phyloP scores from a whole-genome alignment of 2,329 filamentous ascomycete genomes.

The Monosporascus sp. region DNA sequence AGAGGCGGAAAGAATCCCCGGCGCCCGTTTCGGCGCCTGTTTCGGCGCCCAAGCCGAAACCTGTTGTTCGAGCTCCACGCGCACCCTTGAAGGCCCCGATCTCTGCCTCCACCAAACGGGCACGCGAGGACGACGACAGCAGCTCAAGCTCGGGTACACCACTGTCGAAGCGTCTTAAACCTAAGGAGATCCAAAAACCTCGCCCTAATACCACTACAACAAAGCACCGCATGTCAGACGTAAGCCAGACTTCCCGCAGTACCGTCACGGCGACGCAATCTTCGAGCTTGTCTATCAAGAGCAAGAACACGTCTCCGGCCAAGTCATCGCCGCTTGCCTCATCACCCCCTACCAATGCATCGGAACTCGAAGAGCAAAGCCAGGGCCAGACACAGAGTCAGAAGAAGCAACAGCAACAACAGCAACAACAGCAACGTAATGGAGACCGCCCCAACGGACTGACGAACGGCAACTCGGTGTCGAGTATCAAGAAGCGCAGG shows the following conservation, averaged over 20 bases:
- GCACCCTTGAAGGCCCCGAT: conserved; percentile 26
- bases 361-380: conserved; percentile 46
- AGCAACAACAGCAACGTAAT: conserved; percentile 13
- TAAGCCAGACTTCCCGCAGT: conserved; percentile 41
- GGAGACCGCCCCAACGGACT: conserved; percentile 17
- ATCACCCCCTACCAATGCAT: conserved; percentile 60
- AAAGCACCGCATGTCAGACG: conserved; percentile 45
- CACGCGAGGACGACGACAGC: conserved; percentile 48
- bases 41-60: conserved; percentile 29
- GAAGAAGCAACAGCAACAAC: conserved; percentile 5
- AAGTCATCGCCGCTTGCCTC: conserved; percentile 63
- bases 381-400: not conserved
- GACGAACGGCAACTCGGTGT: conserved; percentile 18
- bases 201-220: conserved; percentile 25
- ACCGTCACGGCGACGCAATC: conserved; percentile 27
- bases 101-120: conserved; percentile 42
- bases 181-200: conserved; percentile 32
- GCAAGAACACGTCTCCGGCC: conserved; percentile 51
- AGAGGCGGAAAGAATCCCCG: conserved; percentile 6
- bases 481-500: conserved; percentile 39
- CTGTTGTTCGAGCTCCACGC: conserved; percentile 22
- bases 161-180: conserved; percentile 52
- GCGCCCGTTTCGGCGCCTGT: conserved; percentile 13
- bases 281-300: conserved; percentile 37
- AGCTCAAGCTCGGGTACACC: conserved; percentile 56